These are phyloP conservation scores for Orbilia quercus DNA, from an alignment of 2,329 filamentous ascomycete genomes.

Conservation along the genomic window DNA sequence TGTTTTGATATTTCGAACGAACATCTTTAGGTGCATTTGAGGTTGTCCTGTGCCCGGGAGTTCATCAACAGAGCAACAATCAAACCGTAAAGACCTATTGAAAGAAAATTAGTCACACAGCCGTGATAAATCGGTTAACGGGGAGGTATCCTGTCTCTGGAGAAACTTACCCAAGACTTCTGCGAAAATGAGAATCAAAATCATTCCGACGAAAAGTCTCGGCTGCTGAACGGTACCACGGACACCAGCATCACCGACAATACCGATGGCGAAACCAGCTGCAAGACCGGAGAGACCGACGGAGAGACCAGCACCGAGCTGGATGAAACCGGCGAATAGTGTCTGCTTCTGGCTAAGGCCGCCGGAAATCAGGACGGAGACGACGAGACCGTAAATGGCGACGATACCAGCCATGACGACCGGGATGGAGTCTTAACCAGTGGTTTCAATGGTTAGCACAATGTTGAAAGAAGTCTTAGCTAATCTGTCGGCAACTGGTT, in stretches of 20 bases:
- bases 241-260: constrained; percentile 89
- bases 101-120: not conserved
- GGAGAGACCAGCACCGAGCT: constrained; percentile 82
- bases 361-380: constrained; percentile 87
- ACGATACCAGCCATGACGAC: constrained; percentile 99
- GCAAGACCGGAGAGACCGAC: constrained; percentile 85
- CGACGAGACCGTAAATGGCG: constrained; percentile 95
- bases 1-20: not conserved
- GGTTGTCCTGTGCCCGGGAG: constrained; percentile 75
- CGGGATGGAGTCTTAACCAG: constrained; percentile 85
- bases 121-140: too few species aligned
- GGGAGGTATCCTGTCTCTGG: not conserved
- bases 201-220: constrained; percentile 94
- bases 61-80: constrained; percentile 99
- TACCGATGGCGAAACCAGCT: constrained; percentile 85
- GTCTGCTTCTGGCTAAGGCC: constrained; percentile 77
- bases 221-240: constrained; percentile 86
- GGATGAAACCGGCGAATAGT: constrained; percentile 84
- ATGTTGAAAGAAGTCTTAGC: constrained; percentile 48
- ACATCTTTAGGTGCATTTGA: constrained; percentile 21
- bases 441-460: constrained; percentile 30
- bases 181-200: constrained; percentile 98
- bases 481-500: constrained; percentile 3
- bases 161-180: constrained; percentile 87
- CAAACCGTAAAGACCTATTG: constrained; percentile 91